These are phyloP conservation scores for Bonia amplexicaulis DNA, from an alignment of 176 grass and related monocot genomes.

Conservation along the genomic window DNA sequence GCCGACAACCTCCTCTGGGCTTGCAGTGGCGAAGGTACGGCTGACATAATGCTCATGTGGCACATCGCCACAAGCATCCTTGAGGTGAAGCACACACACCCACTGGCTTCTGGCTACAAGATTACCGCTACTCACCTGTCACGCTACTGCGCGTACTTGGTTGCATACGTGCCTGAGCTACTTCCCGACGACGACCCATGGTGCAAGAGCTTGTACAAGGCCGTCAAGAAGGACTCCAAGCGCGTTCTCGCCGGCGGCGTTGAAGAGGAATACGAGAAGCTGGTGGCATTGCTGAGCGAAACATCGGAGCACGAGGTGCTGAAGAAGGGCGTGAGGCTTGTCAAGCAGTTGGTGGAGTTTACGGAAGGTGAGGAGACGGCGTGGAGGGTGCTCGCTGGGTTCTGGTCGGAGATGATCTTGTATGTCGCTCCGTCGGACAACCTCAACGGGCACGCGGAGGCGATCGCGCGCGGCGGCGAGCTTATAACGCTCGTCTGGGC, in stretches of 20 bases:
- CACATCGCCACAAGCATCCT: conserved; percentile 19
- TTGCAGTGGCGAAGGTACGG: no score
- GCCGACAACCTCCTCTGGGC: no score
- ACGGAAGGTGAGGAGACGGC: background rate
- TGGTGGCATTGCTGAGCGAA: background rate
- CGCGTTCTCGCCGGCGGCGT: background rate
- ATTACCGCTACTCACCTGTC: conserved; percentile 1
- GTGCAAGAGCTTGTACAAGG: background rate
- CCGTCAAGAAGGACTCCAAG: background rate
- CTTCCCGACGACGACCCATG: background rate
- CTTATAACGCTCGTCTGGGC: no score
- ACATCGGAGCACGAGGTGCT: background rate
- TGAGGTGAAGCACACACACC: background rate
- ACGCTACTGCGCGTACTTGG: background rate
- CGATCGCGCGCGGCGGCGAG: no score
- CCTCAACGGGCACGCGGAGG: no score
- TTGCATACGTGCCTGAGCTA: background rate
- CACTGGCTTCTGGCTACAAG: background rate
- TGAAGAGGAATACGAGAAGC: background rate
- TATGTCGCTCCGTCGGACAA: no score
- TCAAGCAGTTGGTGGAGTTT: background rate
- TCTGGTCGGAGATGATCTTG: conserved; percentile 4
- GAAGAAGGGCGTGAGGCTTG: background rate
- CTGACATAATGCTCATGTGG: background rate
- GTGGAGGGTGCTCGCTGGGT: background rate